These are phyloP conservation scores for Populus hybrid DNA, from an alignment of 441 rosid species.

Conservation along the genomic window DNA sequence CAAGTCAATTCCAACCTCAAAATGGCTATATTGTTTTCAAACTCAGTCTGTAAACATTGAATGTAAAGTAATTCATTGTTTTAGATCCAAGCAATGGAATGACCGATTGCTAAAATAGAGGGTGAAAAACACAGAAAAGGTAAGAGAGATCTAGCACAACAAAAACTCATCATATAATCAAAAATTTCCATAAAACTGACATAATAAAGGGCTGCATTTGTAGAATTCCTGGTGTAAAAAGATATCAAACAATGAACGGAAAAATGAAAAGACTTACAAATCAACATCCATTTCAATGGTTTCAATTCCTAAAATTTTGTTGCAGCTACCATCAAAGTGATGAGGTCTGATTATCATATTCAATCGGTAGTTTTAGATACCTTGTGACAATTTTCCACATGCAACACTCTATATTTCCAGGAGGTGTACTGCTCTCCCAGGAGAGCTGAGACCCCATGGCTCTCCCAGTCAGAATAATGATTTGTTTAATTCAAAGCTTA, in stretches of 20 bases:
- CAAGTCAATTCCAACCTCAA: not conserved
- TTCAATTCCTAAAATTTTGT: conserved; percentile 1
- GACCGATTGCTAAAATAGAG: not conserved
- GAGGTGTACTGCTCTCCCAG: not conserved
- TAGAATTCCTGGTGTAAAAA: not conserved
- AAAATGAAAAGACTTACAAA: not conserved
- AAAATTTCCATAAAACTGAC: not conserved
- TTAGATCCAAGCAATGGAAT: not conserved
- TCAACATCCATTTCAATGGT: no score
- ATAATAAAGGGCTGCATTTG: not conserved
- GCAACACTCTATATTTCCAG: not conserved
- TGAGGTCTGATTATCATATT: not conserved
- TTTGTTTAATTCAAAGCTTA: not conserved
- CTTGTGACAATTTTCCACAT: not conserved
- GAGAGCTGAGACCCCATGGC: no score
- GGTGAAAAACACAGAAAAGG: no score
- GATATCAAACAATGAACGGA: not conserved
- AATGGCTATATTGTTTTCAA: not conserved
- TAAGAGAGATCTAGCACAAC: no score
- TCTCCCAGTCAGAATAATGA: not conserved
- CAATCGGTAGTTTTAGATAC: not conserved
- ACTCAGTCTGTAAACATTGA: not conserved
- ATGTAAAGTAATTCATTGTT: not conserved
- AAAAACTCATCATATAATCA: not conserved
- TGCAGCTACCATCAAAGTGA: not conserved